Percentiles rank a stretch among this genome's conserved stretches.
These are phyloP conservation scores for Torulaspora delbrueckii DNA, from an alignment of 805 yeast genomes.

Conservation along the genomic window DNA sequence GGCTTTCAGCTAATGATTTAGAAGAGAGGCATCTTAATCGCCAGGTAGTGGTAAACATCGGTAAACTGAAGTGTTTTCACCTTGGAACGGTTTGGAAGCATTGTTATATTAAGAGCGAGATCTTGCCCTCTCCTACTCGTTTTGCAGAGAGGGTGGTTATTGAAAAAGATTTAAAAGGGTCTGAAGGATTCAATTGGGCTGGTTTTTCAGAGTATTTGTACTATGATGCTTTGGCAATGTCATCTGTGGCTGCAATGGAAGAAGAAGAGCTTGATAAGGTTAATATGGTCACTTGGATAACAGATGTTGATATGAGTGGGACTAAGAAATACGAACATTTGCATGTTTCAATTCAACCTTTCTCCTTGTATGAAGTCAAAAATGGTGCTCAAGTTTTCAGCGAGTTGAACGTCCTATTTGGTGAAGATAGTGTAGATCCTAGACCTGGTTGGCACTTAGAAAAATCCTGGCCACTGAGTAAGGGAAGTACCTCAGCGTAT, in stretches of 20 bases:
- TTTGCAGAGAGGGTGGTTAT: constrained; percentile 10
- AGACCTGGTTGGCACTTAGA: constrained; percentile 44
- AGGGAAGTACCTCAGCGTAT: constrained; percentile 14
- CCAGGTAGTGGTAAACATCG: constrained; percentile 19
- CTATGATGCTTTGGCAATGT: constrained; percentile 17
- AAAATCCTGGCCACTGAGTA: constrained; percentile 11
- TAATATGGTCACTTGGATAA: constrained; percentile 3
- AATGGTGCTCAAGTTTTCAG: constrained; percentile 38
- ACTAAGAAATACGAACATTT: constrained; percentile 4
- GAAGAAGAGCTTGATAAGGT: background rate
- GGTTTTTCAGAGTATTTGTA: constrained; percentile 24
- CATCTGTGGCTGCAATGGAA: constrained; percentile 1
- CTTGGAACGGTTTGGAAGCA: constrained; percentile 13
- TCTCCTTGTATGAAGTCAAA: background rate
- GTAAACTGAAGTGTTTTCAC: constrained; percentile 20
- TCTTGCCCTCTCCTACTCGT: background rate
- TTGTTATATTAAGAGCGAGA: constrained; percentile 9
- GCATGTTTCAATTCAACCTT: constrained; percentile 1
- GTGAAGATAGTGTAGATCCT: constrained; percentile 70
- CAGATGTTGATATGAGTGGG: constrained; percentile 1
- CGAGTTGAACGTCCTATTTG: constrained; percentile 67
- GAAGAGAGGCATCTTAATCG: constrained; percentile 1
- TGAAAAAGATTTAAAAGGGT: constrained; percentile 23
- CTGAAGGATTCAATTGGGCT: constrained; percentile 19
- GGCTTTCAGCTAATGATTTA: constrained; percentile 7